Evolutionary conservation across 805 yeast species (phyloP), one percentile per base, ranked within the genome.

Genomic region (Metschnikowia borealis): DNA sequence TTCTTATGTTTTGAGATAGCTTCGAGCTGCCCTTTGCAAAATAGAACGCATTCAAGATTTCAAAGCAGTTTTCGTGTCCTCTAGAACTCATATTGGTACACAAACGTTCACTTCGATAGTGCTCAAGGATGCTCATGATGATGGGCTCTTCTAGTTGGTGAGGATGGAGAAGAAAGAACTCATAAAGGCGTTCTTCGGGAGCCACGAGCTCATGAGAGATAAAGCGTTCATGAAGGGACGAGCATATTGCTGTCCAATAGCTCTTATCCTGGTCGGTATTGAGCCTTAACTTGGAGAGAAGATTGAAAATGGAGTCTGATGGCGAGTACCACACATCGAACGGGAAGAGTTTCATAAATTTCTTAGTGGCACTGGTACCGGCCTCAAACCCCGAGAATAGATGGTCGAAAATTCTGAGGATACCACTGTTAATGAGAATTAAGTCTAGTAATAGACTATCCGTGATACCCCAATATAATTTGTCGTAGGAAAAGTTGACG

Each of bases 41-140:
- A 59, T 69, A 76, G 58, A 79, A 82, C 6, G 70, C 66, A n/a
- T 70, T 66, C 34, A 84, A 62, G 2, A 85, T 56, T 31, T 65
- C 62, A 6, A 63, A 62, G 38, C 80, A 67, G 54, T 80, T 79
- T 2, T 65, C 70, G 43, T 67, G 66, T 87, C 90, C 85, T 7
- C 71, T 63, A 0, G 75, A 68, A 31, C 77, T 65, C 5, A 82
- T 61, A 10, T 82, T 78, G 2, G 83, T 73, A 59, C 91, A 85
- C 31, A 75, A 59, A 47, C 77, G 74, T 47, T 79, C 79, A 11
- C 71, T 68, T 3, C 67, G 65, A 60, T 80, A 83, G 55, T 68
- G 75, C 2, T 69, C 64, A 26, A 85, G 61, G 3, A 86, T 74
- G 46, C 69, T 73, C 5, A 64, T 55, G n/a, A 77, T 70, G 10